Evolutionary conservation across 257 asterid species (phyloP), one percentile per base, ranked within the genome.

Genomic region (Solanum rostratum): DNA sequence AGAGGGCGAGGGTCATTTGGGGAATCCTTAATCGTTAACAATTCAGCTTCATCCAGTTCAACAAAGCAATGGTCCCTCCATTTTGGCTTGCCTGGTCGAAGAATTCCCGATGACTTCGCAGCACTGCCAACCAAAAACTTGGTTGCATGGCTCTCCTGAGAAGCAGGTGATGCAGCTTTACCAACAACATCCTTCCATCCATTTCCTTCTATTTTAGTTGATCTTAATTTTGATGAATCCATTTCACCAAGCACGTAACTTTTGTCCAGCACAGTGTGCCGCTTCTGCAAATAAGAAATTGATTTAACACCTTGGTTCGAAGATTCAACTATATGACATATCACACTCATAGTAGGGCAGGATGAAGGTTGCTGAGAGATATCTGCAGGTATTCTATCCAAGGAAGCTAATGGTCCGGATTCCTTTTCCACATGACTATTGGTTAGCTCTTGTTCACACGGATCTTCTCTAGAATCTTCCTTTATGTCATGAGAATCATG

Each of bases 1-100:
- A 95, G 93, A 86, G 99, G 97, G 27, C 99, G 99, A 49, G 98
- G 98, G 86, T 94, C 98, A 80, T 94, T 97, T 90, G 92, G 93
- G 30, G 91, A 83, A 79, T 90, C 94, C 88, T 83, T 92, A 84
- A 97, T 92, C 94, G 89, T 87, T 37, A 92, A 90, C 14, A 95
- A 86, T 85, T 97, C 97, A 76, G 89, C 91, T 73, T 94, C 96
- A 76, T 91, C 93, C 87, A 97, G 91, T 89, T 89, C 90, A 88
- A 94, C 29, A 88, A 97, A 97, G 92, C 98, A 94, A 71, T 93
- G 88, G 59, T 94, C 98, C 88, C 94, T 95, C 99, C 98, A 95
- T 89, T 90, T 97, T 45, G 95, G 95, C 89, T 94, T 97, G 85
- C 92, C 71, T 46, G 89, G 87, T 74, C 87, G 91, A 84, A 86